Conservation (phyloP, 176 grass and related monocot species). For the Elymus sibiricus region DNA sequence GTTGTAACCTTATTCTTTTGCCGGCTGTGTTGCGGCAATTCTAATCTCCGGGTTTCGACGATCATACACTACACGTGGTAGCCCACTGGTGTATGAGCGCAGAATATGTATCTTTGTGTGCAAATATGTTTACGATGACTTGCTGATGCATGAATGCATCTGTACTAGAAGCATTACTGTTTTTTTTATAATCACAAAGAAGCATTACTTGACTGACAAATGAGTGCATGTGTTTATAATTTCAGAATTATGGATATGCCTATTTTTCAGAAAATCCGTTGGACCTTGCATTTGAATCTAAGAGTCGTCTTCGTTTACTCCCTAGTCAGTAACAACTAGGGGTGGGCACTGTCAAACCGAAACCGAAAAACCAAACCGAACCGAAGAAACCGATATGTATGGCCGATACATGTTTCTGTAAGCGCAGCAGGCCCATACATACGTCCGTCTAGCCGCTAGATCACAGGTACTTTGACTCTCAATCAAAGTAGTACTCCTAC, state of each 20-base stretch:
- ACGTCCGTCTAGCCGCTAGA: too few relatives aligned
- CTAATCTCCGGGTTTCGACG: constrained; percentile 11
- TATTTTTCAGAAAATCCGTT: background rate
- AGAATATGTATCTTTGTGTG: constrained; percentile 18
- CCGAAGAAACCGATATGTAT: too few relatives aligned
- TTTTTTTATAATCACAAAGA: background rate
- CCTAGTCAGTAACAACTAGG: too few relatives aligned
- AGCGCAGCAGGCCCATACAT: too few relatives aligned
- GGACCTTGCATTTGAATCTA: background rate
- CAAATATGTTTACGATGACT: constrained; percentile 8
- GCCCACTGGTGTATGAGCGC: constrained; percentile 7
- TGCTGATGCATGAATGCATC: constrained; percentile 8
- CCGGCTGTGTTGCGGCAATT: background rate
- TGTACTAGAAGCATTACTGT: background rate
- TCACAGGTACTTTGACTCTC: too few relatives aligned
- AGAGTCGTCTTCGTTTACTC: background rate
- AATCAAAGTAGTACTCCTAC: too few relatives aligned
- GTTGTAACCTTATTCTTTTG: constrained; percentile 37
- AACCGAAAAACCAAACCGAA: too few relatives aligned
- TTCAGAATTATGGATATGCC: background rate
- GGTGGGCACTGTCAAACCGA: too few relatives aligned
- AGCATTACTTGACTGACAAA: background rate
- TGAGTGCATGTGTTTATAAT: background rate
- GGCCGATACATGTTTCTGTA: too few relatives aligned
- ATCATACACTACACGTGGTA: background rate